Evolutionary conservation across 2,329 filamentous ascomycete genomes (phyloP).

Genomic region (Aspergillus phoenicis): DNA sequence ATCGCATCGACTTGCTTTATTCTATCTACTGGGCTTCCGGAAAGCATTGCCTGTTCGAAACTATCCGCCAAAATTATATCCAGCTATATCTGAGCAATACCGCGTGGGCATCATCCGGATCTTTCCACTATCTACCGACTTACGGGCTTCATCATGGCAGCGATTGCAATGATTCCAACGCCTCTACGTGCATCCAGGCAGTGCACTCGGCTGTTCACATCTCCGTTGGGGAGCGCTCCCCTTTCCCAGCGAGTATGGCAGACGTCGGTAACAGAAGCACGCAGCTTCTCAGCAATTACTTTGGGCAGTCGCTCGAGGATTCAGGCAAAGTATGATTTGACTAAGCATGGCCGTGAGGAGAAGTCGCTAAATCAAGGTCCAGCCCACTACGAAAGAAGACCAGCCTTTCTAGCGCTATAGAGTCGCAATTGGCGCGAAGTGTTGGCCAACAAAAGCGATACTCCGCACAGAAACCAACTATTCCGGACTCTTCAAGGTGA

Average conservation of each 20-base stretch:
- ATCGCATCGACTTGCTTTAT: neutral
- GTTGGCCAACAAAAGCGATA: conserved; percentile 26
- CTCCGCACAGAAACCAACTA: conserved; percentile 26
- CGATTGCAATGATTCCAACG: conserved; percentile 12
- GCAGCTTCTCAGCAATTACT: conserved; percentile 12
- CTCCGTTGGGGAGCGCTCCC: neutral
- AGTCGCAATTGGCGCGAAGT: conserved; percentile 1
- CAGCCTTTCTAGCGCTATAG: neutral
- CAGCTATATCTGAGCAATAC: neutral
- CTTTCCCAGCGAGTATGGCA: conserved; percentile 9
- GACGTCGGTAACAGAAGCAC: neutral
- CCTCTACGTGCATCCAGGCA: conserved; percentile 16
- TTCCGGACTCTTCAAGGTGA: conserved; percentile 23
- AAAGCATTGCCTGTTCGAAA: neutral
- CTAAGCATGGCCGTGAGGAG: neutral
- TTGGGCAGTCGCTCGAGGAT: conserved; percentile 3
- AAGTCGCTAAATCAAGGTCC: neutral
- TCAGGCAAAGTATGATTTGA: conserved; percentile 7
- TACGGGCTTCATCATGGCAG: conserved; percentile 17
- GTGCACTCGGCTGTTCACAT: conserved; percentile 6
- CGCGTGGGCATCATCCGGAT: neutral
- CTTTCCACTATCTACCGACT: neutral
- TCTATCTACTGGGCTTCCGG: neutral
- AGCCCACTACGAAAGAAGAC: conserved; percentile 9
- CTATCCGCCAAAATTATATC: neutral